Evolutionary conservation across 2,329 filamentous ascomycete species (phyloP), one percentile per base, ranked within the genome.

Genomic region (Trichoderma afroharzianum): DNA sequence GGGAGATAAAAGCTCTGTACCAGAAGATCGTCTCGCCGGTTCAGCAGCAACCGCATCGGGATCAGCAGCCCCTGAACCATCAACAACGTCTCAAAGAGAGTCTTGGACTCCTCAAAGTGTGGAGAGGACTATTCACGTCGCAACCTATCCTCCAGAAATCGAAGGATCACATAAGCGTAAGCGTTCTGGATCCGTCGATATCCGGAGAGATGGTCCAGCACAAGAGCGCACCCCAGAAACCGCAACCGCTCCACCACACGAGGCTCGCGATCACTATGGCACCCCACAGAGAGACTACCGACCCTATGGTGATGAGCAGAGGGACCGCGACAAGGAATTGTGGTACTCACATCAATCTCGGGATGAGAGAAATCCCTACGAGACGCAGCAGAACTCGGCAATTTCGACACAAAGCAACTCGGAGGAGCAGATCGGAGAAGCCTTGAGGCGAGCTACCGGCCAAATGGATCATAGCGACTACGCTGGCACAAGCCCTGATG

Each of bases 141-240:
- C 82, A 58, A 74, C 74, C 47, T 84, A 85, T 75, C 74, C 83
- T 75, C 74, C 83, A 6, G 83, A 86, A 36, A 77, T 79, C n/a
- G 87, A 90, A 43, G 78, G 76, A 18, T 81, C 86, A 21, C 86
- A 89, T 76, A 92, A 91, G 81, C 88, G 90, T 76, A 95, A 94
- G 80, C 88, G 92, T 72, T 93, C 92, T 7, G 82, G 85, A 59
- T 93, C 91, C 6, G 80, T 84, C 47, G 90, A 90, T 70, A 79
- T 79, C 7, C 78, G 81, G 68, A 81, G 82, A 74, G 83, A 85
- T 26, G 73, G 72, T 32, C 72, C 75, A 7, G 71, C 74, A 8
- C 79, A 81, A 55, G 79, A 82, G 72, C 77, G 76, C 6, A 81
- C 81, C 15, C 80, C 80, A 32, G 81, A 82, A 64, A 76, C 76